phyloP scores from a whole-genome alignment of 768 basidiomycete genomes.

The Hebeloma cylindrosporum region DNA sequence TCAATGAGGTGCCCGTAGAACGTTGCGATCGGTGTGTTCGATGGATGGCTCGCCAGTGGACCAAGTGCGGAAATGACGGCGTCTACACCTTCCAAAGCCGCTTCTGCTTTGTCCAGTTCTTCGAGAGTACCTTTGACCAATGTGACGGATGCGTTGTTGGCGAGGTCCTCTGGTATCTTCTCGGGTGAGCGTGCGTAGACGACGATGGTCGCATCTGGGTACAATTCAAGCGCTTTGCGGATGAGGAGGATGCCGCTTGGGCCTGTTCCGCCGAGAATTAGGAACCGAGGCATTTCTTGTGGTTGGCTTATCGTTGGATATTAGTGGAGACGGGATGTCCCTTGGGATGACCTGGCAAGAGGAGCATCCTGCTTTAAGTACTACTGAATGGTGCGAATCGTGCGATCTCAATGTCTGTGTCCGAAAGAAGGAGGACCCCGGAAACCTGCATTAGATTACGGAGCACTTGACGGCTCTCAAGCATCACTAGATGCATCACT shows the following conservation, averaged over 20 bases:
- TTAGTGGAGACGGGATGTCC: background rate
- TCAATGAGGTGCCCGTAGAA: conserved; percentile 58
- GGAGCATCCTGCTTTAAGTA: no score
- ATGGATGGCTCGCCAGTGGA: conserved; percentile 43
- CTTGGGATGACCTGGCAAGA: no score
- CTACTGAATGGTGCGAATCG: no score
- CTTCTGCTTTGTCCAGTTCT: conserved; percentile 47
- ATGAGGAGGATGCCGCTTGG: conserved; percentile 57
- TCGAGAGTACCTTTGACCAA: conserved; percentile 57
- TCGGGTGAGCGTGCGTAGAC: conserved; percentile 64
- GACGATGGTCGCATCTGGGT: conserved; percentile 43
- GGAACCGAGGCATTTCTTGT: conserved; percentile 39
- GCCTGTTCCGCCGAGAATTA: conserved; percentile 74
- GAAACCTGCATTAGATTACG: no score
- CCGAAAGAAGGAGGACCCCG: no score
- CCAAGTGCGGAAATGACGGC: conserved; percentile 70
- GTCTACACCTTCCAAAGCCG: conserved; percentile 57
- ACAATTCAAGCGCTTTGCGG: conserved; percentile 48
- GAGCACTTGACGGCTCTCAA: no score
- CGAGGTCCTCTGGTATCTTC: conserved; percentile 57
- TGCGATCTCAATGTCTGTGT: no score
- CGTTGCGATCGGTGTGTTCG: conserved; percentile 58
- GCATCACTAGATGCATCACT: no score
- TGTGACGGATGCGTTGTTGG: conserved; percentile 42
- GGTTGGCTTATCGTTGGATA: conserved; percentile 1